These are phyloP conservation scores for Blastocladiella emersonii DNA, from an alignment of 371 early-diverging fungal species.

Conservation along the genomic window DNA sequence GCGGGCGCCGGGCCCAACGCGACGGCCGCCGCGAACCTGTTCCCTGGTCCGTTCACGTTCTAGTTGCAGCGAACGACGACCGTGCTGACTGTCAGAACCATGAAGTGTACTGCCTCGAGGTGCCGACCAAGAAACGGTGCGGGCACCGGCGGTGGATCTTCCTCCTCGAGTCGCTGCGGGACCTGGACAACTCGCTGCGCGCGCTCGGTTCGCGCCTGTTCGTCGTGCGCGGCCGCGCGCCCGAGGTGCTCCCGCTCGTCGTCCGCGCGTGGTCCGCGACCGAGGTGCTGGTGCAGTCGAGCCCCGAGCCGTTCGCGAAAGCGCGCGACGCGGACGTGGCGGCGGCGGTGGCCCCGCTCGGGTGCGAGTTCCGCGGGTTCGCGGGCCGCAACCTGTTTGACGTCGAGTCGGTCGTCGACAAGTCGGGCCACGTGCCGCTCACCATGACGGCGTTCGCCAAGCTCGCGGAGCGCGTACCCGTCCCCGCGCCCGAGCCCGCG, in stretches of 20 bases:
- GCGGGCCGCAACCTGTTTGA: background rate
- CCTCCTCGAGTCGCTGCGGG: background rate
- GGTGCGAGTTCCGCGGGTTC: background rate
- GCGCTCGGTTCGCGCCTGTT: background rate
- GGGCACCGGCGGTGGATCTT: background rate
- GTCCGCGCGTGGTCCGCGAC: background rate
- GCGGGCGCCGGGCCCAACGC: background rate
- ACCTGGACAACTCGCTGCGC: background rate
- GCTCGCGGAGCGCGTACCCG: background rate
- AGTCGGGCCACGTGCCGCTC: background rate
- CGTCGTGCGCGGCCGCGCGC: background rate
- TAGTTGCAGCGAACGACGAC: no score
- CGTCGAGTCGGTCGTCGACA: background rate
- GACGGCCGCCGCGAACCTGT: background rate
- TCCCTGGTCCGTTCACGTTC: background rate
- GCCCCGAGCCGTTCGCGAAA: background rate
- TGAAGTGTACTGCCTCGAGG: background rate
- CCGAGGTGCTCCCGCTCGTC: background rate
- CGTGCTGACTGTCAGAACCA: no score
- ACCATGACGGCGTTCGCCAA: background rate
- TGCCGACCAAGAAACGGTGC: background rate
- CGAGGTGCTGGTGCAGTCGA: background rate
- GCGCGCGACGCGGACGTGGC: background rate
- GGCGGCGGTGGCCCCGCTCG: background rate
- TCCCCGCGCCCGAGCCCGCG: background rate